Base-by-base conservation (phyloP, 306 rosid species). In the Vigna angularis region DNA sequence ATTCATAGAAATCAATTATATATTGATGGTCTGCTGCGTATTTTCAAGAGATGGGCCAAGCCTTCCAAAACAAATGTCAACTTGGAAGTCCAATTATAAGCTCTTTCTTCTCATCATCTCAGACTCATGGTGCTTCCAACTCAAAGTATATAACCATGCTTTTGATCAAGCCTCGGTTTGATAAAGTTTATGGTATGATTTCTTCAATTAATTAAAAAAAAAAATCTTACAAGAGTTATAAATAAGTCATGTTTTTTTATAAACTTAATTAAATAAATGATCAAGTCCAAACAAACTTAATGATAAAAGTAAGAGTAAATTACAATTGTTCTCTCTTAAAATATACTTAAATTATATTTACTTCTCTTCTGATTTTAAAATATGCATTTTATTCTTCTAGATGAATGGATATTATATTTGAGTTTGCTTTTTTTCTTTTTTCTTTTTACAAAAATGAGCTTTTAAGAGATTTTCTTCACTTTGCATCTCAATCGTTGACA, bases 31-130 rank as follows among this genome's bases (percentile, higher is more conserved):
- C 28, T 26, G 58, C 58, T 48, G 14, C 69, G 47, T 22, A 26
- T 80, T 76, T 79, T 70, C 72, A 50, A 79, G 51, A 69, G 32
- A 45, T 59, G 63, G 80, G 68, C 77, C 74, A 58, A 24, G 81
- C 83, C 74, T 53, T 69, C 15, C 15, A 44, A 53, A 51, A 42
- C 72, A 61, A 67, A 38, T 69, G 75, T 77, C 26, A 71, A 79
- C 12, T 61, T 30, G 67, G 22, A 7, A 61, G 82, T 70, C 66
- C 82, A 83, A 83, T 81, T 81, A 74, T 82, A 40, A 42, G 64
- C 65, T 62, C 32, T 57, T 22, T 55, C 9, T 18, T 20, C 4
- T 44, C 9, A 6, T 38, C 9, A 38, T 8, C 44, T 38, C 44
- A 36, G 45, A 40, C 11, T 40, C 48, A 44, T 44, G 3, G 4